phyloP scores from a whole-genome alignment of 768 basidiomycete genomes.

The Russula olivacea region DNA sequence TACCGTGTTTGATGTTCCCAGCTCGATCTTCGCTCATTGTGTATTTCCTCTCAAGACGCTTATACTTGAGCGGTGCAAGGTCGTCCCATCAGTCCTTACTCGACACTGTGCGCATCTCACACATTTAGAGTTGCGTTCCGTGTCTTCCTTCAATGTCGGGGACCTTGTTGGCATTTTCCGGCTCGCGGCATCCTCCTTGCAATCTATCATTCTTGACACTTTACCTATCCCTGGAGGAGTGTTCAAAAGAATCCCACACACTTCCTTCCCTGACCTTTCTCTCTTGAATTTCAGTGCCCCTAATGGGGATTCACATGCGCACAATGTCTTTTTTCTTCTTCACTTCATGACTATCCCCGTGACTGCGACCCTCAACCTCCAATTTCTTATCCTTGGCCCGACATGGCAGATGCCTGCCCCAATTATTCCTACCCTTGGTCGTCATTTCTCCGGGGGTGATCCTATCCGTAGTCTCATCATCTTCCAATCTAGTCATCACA shows the following conservation, averaged over 20 bases:
- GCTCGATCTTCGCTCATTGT: slow-evolving; percentile 9
- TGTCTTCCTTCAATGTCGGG: slow-evolving; percentile 15
- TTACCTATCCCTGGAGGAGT: slow-evolving; percentile 17
- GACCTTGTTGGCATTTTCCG: slow-evolving; percentile 14
- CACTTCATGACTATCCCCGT: slow-evolving; percentile 14
- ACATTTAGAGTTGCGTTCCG: slow-evolving; percentile 21
- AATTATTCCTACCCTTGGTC: slow-evolving; percentile 13
- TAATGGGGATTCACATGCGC: slow-evolving; percentile 17
- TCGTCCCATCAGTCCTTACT: slow-evolving; percentile 9
- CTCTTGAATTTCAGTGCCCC: slow-evolving; percentile 15
- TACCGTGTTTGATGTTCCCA: slow-evolving; percentile 19
- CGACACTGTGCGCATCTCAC: slow-evolving; percentile 20
- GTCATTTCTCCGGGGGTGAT: slow-evolving; percentile 16
- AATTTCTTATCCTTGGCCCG: slow-evolving; percentile 20
- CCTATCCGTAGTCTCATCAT: slow-evolving; percentile 19
- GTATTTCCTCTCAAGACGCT: slow-evolving; percentile 19
- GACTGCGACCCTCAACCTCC: slow-evolving; percentile 9
- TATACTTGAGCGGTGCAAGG: slow-evolving; percentile 19
- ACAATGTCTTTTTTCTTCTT: slow-evolving; percentile 20
- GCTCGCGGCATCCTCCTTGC: slow-evolving; percentile 17
- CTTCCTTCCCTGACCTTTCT: slow-evolving; percentile 17
- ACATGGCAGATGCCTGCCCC: slow-evolving; percentile 20
- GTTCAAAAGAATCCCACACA: slow-evolving; percentile 6
- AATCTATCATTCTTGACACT: slow-evolving; percentile 16
- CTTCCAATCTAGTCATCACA: slow-evolving; percentile 8